Percentiles rank a stretch among this genome's conserved stretches.
Evolutionary conservation across 768 basidiomycete species (phyloP).

Genomic region (Lentinus tigrinus): DNA sequence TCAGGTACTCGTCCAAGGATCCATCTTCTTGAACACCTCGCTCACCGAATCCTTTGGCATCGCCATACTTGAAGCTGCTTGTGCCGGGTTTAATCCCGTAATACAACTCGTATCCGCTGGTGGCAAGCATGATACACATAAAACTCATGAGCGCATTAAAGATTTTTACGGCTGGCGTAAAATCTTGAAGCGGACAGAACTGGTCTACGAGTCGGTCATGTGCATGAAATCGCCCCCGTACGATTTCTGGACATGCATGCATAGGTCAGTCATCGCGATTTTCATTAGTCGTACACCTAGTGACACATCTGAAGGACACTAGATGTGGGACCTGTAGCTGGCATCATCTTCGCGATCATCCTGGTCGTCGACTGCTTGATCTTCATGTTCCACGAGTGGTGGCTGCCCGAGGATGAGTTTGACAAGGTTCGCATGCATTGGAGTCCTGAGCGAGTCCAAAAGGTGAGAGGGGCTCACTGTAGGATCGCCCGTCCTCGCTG

Average conservation of each 20-base stretch:
- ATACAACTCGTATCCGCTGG: slow-evolving; percentile 64
- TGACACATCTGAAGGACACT: slow-evolving; percentile 54
- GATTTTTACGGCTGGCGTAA: slow-evolving; percentile 86
- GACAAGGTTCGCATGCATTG: slow-evolving; percentile 73
- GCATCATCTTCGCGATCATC: slow-evolving; percentile 86
- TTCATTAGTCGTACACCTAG: neutral
- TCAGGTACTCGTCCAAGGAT: slow-evolving; percentile 81
- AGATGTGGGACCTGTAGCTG: slow-evolving; percentile 75
- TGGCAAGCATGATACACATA: slow-evolving; percentile 70
- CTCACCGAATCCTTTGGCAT: slow-evolving; percentile 97
- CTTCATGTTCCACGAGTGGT: slow-evolving; percentile 81
- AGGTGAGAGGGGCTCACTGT: too few relatives aligned
- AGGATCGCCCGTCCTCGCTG: too few relatives aligned
- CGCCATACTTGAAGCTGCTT: slow-evolving; percentile 96
- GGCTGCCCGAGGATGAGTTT: slow-evolving; percentile 72
- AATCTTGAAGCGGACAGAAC: slow-evolving; percentile 78
- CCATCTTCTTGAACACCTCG: slow-evolving; percentile 94
- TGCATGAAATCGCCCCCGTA: slow-evolving; percentile 57
- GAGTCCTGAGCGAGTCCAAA: slow-evolving; percentile 39
- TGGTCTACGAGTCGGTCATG: slow-evolving; percentile 73
- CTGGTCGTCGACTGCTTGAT: slow-evolving; percentile 88
- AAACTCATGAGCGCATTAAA: slow-evolving; percentile 75
- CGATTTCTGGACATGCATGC: slow-evolving; percentile 77
- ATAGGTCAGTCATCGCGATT: slow-evolving; percentile 47
- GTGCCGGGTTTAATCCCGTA: slow-evolving; percentile 90